Base-by-base conservation (phyloP, 2,329 filamentous ascomycete species). In the Claviceps humidiphila region DNA sequence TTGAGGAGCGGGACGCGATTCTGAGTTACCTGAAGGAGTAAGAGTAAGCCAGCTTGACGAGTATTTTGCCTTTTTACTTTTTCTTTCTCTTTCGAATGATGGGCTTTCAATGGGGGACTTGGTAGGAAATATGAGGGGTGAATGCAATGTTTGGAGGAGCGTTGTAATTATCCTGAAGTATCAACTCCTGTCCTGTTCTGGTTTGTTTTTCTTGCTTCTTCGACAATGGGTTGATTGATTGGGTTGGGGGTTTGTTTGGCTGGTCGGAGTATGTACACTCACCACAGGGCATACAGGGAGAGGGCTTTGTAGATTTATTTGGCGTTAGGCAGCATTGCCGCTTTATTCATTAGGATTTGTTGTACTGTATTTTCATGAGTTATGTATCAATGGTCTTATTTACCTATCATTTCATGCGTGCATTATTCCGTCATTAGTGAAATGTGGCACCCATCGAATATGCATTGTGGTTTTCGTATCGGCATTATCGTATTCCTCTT, bases 1-100 rank as follows among this genome's bases (percentile, higher is more conserved):
- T 90, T 49, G 82, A 81, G 58, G 90, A 98, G 76, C 86, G 89
- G 67, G 89, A 96, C 70, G 81, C 86, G 68, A 78, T 94, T 51
- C 74, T 95, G 55, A 73, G 77, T 66, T 80, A 74, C 58, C 63
- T 81, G 52, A 66, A 71, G 58, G 74, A 71, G 62, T 73, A 68
- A 54, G 74, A 71, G 62, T 73, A 68, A 54, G 56, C 40, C n/a
- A 9, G 17, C 4, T 37, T n/a, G 11, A 2, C 7, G 45, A n/a
- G 16, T 34, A 7, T 30, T n/a, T 45, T 34, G n/a, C n/a, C 17
- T 20, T 20, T 2, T 20, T 20, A n/a, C 9, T 30, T 26, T 17
- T 14, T 26, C 24, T 16, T 44, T 44, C 5, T 8, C 17, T n/a
- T 40, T 40, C n/a, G n/a, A 40, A 40, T 34, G 52, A 38, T 30